These are phyloP conservation scores for Yueomyces sinensis DNA, from an alignment of 805 yeast genomes.

Conservation along the genomic window DNA sequence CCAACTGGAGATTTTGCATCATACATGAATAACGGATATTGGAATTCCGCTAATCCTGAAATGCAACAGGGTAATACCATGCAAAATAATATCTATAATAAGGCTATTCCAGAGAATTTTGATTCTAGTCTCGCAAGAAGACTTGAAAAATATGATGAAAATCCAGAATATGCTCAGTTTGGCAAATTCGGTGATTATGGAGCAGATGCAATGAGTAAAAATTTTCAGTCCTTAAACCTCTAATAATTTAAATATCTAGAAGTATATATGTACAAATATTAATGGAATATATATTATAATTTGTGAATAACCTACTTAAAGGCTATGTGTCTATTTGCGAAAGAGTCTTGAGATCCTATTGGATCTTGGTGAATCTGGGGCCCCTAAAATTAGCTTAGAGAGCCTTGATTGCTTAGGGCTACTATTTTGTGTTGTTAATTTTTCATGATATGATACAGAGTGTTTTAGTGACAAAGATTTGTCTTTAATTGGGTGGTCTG, in stretches of 20 bases:
- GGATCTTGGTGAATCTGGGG: neutral
- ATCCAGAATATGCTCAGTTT: neutral
- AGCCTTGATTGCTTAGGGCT: neutral
- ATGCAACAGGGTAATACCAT: neutral
- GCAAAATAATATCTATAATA: slow-evolving; percentile 4
- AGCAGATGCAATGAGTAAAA: slow-evolving; percentile 1
- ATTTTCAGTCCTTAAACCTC: slow-evolving; percentile 3
- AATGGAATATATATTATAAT: neutral
- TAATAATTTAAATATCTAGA: no score
- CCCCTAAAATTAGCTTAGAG: neutral
- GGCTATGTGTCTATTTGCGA: neutral
- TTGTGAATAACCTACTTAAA: no score
- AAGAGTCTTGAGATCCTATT: neutral
- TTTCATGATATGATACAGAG: neutral
- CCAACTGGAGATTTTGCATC: slow-evolving; percentile 14
- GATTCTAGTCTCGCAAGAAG: slow-evolving; percentile 13
- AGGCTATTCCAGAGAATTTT: slow-evolving; percentile 3
- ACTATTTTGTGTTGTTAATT: neutral
- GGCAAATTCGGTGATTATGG: neutral
- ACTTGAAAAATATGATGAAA: slow-evolving; percentile 6
- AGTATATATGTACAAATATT: neutral
- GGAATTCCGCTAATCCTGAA: slow-evolving; percentile 9
- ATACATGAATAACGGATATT: slow-evolving; percentile 12
- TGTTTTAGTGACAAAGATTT: neutral
- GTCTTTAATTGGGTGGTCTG: neutral